Conservation (phyloP, 1,284 basidiomycete species). For the Trichosporon sp. region DNA sequence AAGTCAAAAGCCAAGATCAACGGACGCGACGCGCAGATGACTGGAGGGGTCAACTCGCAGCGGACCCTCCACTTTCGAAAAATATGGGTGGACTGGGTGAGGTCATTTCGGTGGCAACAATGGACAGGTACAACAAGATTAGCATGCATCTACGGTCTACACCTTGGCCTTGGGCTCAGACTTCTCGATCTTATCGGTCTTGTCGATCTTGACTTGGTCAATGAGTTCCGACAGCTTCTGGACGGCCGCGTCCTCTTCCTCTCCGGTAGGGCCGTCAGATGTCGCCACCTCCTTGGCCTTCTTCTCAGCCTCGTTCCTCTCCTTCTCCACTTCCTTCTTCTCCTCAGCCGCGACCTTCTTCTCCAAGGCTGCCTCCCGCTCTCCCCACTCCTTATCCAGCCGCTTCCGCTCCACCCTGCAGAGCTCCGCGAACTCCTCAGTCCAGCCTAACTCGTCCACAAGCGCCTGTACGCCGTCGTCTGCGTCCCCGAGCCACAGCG, state of each 20-base stretch:
- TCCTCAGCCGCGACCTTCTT: constrained; percentile 5
- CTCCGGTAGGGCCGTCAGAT: background rate
- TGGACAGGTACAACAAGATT: background rate
- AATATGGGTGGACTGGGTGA: background rate
- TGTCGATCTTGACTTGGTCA: constrained; percentile 8
- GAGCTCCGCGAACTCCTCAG: constrained; percentile 47
- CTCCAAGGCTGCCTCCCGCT: constrained; percentile 16
- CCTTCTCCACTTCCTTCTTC: background rate
- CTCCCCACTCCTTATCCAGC: constrained; percentile 43
- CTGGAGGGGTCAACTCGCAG: background rate
- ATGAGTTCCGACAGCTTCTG: constrained; percentile 16
- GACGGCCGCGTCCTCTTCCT: constrained; percentile 24
- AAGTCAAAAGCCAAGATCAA: background rate
- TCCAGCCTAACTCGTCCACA: constrained; percentile 52
- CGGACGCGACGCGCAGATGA: constrained; percentile 3
- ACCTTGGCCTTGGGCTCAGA: background rate
- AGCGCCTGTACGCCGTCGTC: constrained; percentile 50
- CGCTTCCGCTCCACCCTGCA: constrained; percentile 37
- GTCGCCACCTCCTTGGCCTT: background rate
- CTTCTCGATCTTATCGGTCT: background rate
- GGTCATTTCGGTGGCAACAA: background rate
- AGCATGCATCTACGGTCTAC: constrained; percentile 14
- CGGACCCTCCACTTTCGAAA: constrained; percentile 9
- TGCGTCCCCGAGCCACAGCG: constrained; percentile 54
- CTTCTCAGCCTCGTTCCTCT: background rate